Evolutionary conservation across 441 rosid species (phyloP), one percentile per base, ranked within the genome.

Genomic region (Corymbia citriodora): DNA sequence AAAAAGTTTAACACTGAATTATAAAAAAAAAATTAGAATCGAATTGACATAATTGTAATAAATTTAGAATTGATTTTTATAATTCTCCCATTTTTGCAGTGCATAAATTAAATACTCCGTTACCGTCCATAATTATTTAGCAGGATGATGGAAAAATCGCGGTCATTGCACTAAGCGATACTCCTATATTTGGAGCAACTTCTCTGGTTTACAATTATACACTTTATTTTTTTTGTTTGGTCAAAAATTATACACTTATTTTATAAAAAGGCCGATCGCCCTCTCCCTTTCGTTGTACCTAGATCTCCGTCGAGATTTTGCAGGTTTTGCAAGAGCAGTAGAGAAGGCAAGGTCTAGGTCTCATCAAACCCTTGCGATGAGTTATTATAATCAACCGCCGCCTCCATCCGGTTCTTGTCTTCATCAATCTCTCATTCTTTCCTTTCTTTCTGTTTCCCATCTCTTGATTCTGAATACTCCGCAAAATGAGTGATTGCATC

Each of bases 21-120:
- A 3, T 0, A 12, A 57, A 57, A 23, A 57, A 59, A 0, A 59
- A 9, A 18, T n/a, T 25, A 59, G 0, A 29, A 59, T 1, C 25
- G 7, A 59, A 59, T 59, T 59, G 1, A 1, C n/a, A 10, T 0
- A 1, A 59, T 59, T 59, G 25, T 59, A 13, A 16, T 59, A 59
- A 1, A 59, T 23, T 59, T 59, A 23, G 25, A 4, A 59, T 17
- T 18, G 5, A 10, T 8, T 2, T 8, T 19, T 3, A 55, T 23
- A 57, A 57, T 4, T 57, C 6, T 57, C 29, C 63, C 6, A 14
- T 2, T 9, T 59, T 59, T 59, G 3, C 10, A 18, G 25, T 19
- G 9, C 4, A 72, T 72, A 8, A 72, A 72, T 72, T 36, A 9
- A 18, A 40, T 33, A 72, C 21, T 15, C 4, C 33, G 17, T 70